Evolutionary conservation across 192 early-diverging fungal species (phyloP), one percentile per base, ranked within the genome.

Genomic region (Entrophospora sp.): DNA sequence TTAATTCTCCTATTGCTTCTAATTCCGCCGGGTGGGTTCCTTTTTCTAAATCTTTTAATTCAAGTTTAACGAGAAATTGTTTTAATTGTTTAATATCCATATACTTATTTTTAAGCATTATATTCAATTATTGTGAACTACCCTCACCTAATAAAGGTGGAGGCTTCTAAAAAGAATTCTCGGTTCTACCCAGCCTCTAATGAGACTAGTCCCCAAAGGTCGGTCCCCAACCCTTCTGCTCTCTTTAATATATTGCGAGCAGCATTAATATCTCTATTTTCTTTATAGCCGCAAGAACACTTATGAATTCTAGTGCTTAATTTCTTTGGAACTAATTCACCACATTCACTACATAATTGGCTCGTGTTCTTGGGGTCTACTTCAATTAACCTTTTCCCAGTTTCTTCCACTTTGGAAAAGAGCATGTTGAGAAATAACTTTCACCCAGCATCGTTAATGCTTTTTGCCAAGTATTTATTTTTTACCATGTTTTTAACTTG

Each of bases 71-170:
- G n/a, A n/a, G n/a, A n/a, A n/a, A n/a, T n/a, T n/a, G n/a, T n/a
- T n/a, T n/a, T n/a, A n/a, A n/a, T n/a, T n/a, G n/a, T n/a, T n/a
- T n/a, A n/a, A n/a, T n/a, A n/a, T n/a, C n/a, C n/a, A n/a, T n/a
- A n/a, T n/a, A n/a, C n/a, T n/a, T n/a, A n/a, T n/a, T n/a, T n/a
- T n/a, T n/a, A n/a, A n/a, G n/a, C n/a, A n/a, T n/a, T n/a, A n/a
- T n/a, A n/a, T n/a, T n/a, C n/a, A n/a, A n/a, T n/a, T n/a, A n/a
- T 8, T 42, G 46, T 49, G 46, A 49, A 49, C 46, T 49, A 49
- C 25, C 46, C 46, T 22, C 10, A 6, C 18, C 4, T 20, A 49
- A 28, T 49, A 5, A 22, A 49, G 10, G 46, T 49, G 10, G 46
- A 22, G 10, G 46, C 46, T 49, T n/a, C n/a, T n/a, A n/a, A n/a